Evolutionary conservation across 345 rosid genomes (phyloP), one percentile per base, ranked within the genome.

Genomic region (Murraya koenigii): DNA sequence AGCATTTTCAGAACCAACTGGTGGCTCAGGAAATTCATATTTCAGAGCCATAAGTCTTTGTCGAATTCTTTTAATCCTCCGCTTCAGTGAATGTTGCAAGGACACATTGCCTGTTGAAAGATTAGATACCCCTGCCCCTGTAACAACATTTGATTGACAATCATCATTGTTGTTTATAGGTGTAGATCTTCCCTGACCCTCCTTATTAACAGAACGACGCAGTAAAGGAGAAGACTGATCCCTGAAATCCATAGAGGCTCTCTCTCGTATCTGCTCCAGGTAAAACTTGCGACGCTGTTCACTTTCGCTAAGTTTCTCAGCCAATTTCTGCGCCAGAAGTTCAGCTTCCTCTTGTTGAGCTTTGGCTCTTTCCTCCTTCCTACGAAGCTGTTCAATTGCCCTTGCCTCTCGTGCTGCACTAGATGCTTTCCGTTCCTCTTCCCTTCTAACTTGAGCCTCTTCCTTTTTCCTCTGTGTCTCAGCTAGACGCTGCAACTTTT

Each of bases 281-380:
- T 86, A 87, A 83, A 90, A 86, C 73, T 90, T 91, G 70, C 91
- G 90, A 72, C 93, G 93, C 61, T 90, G 96, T 80, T 91, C 89
- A 80, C 96, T 91, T 79, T 91, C 96, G 32, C 85, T 84, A 17
- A 91, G 93, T 72, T 79, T 88, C 88, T 91, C 96, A 39, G 91
- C 90, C 82, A 91, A 88, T 79, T 91, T 91, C 78, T 85, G 96
- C 9, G 91, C 96, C 74, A 91, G 82, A 71, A 91, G 80, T 82
- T 91, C 96, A 79, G 96, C 93, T 87, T 91, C 96, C 85, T 91
- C 96, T 84, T 89, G 96, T 83, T 91, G 96, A 35, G 91, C 96
- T 78, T 87, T 91, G 75, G 87, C 93, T 87, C 93, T 89, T 69
- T 85, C 90, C 83, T 91, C 93, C 87, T 87, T 87, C 80, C 91